These are phyloP conservation scores for Gymnopilus dilepis DNA, from an alignment of 768 basidiomycete genomes.

Conservation along the genomic window DNA sequence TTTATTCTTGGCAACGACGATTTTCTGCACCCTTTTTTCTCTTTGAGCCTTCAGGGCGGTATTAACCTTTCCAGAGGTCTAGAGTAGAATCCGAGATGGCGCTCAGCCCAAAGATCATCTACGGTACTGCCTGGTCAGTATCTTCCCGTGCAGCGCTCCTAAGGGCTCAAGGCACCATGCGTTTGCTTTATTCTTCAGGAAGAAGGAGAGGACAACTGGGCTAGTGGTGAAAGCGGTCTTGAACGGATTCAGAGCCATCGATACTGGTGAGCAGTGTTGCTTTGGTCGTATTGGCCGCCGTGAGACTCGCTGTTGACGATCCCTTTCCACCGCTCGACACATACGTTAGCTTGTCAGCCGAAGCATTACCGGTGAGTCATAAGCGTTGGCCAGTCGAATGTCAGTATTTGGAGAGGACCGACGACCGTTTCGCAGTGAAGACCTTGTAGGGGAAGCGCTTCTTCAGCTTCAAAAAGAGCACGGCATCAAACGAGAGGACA, in stretches of 20 bases:
- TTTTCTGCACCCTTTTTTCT: neutral
- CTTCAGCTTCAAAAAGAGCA: slow-evolving; percentile 58
- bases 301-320: neutral
- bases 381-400: neutral
- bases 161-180: too few species aligned
- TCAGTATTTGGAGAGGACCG: neutral
- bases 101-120: slow-evolving; percentile 51
- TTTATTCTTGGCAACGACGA: too few species aligned
- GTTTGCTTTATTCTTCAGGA: slow-evolving; percentile 51
- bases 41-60: too few species aligned
- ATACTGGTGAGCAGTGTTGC: slow-evolving; percentile 62
- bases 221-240: slow-evolving; percentile 76
- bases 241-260: slow-evolving; percentile 80
- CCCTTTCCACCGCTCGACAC: neutral
- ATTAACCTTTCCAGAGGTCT: neutral
- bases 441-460: slow-evolving; percentile 80
- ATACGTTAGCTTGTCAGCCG: slow-evolving; percentile 60
- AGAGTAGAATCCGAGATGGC: slow-evolving; percentile 16
- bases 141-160: neutral
- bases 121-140: slow-evolving; percentile 66
- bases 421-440: slow-evolving; percentile 54
- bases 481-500: slow-evolving; percentile 66
- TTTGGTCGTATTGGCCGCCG: slow-evolving; percentile 3
- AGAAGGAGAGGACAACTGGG: slow-evolving; percentile 70
- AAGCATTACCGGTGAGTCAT: slow-evolving; percentile 69